Evolutionary conservation across 768 basidiomycete genomes (phyloP).

Genomic region (Gymnopilus junonius): DNA sequence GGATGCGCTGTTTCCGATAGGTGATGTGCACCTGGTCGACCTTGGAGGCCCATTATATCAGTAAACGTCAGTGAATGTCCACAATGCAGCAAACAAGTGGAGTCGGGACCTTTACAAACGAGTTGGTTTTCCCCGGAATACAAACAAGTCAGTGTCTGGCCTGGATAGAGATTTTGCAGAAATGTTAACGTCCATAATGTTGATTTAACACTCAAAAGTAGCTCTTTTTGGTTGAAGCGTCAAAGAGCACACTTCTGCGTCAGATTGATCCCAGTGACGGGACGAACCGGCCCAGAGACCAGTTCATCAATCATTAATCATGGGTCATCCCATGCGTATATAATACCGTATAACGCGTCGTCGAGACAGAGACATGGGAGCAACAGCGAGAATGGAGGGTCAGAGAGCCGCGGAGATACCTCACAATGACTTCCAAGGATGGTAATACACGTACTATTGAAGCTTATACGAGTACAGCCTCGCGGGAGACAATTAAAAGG

Average conservation of each 20-base stretch:
- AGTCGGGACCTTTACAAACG: neutral
- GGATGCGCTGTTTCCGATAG: neutral
- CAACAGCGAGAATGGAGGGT: neutral
- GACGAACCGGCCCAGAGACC: constrained; percentile 4
- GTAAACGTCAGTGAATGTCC: too few relatives aligned
- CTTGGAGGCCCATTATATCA: too few relatives aligned
- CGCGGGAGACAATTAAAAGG: constrained; percentile 10
- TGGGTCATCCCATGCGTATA: neutral
- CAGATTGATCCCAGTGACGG: neutral
- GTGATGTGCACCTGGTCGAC: neutral
- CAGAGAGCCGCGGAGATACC: constrained; percentile 20
- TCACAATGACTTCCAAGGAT: constrained; percentile 8
- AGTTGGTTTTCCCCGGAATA: neutral
- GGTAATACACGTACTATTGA: constrained; percentile 2
- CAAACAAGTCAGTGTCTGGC: neutral
- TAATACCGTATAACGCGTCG: neutral
- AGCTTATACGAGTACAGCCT: constrained; percentile 3
- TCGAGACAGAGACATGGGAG: constrained; percentile 10
- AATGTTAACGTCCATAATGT: neutral
- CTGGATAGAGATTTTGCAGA: neutral
- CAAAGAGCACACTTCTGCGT: neutral
- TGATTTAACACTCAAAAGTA: neutral
- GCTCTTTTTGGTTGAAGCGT: neutral
- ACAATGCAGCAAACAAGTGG: neutral
- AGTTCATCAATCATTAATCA: constrained; percentile 14